Conservation (phyloP, 306 rosid genomes). For the Medicago lupulina region DNA sequence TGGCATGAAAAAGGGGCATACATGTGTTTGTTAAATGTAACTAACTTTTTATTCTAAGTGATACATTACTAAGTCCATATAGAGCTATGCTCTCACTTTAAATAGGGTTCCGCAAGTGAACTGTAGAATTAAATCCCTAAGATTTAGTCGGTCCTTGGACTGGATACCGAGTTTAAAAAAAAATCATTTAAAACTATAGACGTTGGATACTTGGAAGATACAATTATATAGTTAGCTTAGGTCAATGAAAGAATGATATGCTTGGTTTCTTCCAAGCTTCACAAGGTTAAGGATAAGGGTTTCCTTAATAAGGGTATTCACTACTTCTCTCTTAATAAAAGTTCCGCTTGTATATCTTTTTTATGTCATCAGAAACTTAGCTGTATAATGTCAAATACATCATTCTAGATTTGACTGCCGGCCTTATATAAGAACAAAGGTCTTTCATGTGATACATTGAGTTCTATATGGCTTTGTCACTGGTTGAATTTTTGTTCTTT, state of each 20-base stretch:
- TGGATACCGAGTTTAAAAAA: too few species aligned
- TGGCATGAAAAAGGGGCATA: background rate
- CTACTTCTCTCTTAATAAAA: background rate
- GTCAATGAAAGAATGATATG: conserved; percentile 25
- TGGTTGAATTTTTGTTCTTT: background rate
- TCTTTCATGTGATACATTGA: conserved; percentile 6
- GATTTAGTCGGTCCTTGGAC: too few species aligned
- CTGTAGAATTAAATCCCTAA: too few species aligned
- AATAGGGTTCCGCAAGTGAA: too few species aligned
- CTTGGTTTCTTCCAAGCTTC: conserved; percentile 6
- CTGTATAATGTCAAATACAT: background rate
- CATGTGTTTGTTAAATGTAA: too few species aligned
- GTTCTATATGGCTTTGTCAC: conserved; percentile 12
- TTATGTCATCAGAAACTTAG: background rate
- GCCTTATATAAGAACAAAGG: background rate
- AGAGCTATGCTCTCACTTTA: too few species aligned
- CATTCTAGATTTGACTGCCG: background rate
- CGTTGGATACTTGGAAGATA: background rate
- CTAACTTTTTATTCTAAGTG: too few species aligned
- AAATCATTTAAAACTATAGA: too few species aligned
- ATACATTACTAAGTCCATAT: too few species aligned
- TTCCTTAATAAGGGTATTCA: background rate
- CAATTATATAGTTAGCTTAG: conserved; percentile 15
- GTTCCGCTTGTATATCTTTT: background rate
- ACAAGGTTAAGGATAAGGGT: background rate